Conservation (phyloP, 2,329 filamentous ascomycete genomes). For the Ascochyta fabae region DNA sequence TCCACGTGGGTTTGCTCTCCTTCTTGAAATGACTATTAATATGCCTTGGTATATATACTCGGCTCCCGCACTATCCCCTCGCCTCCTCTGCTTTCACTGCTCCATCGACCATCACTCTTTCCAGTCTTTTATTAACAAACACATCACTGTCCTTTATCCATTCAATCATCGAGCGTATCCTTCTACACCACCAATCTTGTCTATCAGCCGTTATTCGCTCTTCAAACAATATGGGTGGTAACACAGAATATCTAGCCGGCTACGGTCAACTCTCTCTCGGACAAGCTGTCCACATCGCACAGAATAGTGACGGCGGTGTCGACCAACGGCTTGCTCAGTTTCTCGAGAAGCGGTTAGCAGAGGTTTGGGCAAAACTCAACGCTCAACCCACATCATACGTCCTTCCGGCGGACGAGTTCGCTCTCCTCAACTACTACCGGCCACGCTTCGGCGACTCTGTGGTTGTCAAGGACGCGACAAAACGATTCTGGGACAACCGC, state of each 20-base stretch:
- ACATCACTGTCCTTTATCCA: constrained; percentile 7
- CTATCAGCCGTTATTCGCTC: constrained; percentile 31
- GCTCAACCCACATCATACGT: constrained; percentile 72
- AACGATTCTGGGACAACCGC: constrained; percentile 63
- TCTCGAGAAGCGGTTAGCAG: constrained; percentile 64
- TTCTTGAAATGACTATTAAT: constrained; percentile 38
- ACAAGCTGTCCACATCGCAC: constrained; percentile 76
- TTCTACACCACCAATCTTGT: constrained; percentile 1
- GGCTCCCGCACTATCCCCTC: constrained; percentile 30
- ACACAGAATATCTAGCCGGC: constrained; percentile 48
- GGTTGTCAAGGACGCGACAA: constrained; percentile 60
- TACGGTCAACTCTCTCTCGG: constrained; percentile 60
- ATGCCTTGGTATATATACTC: constrained; percentile 40
- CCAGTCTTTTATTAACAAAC: constrained; percentile 13
- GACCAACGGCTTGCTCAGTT: constrained; percentile 68
- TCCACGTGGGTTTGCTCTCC: constrained; percentile 46
- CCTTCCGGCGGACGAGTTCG: constrained; percentile 78
- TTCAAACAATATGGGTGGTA: constrained; percentile 51
- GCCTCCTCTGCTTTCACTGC: constrained; percentile 18
- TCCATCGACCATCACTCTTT: constrained; percentile 14
- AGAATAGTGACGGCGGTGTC: constrained; percentile 72
- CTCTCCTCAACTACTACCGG: constrained; percentile 86
- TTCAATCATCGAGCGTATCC: neutral
- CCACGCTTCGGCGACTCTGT: constrained; percentile 64
- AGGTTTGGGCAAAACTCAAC: constrained; percentile 73